These are phyloP conservation scores for Aureobasidium pullulans DNA, from an alignment of 2,329 filamentous ascomycete species.

Conservation along the genomic window DNA sequence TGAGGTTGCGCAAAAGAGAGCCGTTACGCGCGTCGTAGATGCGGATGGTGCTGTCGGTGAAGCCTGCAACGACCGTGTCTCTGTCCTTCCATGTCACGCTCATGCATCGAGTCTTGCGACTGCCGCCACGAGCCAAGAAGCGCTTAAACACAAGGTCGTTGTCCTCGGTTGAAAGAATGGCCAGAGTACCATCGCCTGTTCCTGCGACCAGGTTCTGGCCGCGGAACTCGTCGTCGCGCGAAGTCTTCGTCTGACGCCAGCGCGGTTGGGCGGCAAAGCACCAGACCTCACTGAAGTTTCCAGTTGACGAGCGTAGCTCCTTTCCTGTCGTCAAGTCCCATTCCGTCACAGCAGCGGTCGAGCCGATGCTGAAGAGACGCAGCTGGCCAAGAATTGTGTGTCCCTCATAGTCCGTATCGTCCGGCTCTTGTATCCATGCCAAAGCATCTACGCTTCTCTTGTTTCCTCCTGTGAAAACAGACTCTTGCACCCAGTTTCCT, in stretches of 20 bases:
- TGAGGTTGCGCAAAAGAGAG: constrained; percentile 70
- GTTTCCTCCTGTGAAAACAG: constrained; percentile 72
- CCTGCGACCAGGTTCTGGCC: constrained; percentile 68
- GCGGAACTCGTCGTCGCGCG: constrained; percentile 20
- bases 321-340: constrained; percentile 81
- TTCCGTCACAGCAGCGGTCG: constrained; percentile 85
- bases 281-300: constrained; percentile 95
- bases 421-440: constrained; percentile 82
- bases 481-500: constrained; percentile 84
- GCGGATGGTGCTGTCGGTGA: constrained; percentile 92
- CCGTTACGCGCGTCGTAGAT: constrained; percentile 80
- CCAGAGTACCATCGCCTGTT: constrained; percentile 84
- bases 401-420: constrained; percentile 58
- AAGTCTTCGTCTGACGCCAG: constrained; percentile 29
- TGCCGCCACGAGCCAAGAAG: constrained; percentile 66
- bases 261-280: constrained; percentile 82
- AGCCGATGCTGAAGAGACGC: constrained; percentile 92
- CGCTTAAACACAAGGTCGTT: constrained; percentile 73
- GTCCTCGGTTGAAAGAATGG: constrained; percentile 79
- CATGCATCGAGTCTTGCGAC: constrained; percentile 81
- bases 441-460: constrained; percentile 85
- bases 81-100: constrained; percentile 85
- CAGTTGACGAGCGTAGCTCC: constrained; percentile 74
- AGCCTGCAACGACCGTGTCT: constrained; percentile 77
- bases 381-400: constrained; percentile 61